These are phyloP conservation scores for Cardamine chenopodiifolia DNA, from an alignment of 345 rosid genomes.

Conservation along the genomic window DNA sequence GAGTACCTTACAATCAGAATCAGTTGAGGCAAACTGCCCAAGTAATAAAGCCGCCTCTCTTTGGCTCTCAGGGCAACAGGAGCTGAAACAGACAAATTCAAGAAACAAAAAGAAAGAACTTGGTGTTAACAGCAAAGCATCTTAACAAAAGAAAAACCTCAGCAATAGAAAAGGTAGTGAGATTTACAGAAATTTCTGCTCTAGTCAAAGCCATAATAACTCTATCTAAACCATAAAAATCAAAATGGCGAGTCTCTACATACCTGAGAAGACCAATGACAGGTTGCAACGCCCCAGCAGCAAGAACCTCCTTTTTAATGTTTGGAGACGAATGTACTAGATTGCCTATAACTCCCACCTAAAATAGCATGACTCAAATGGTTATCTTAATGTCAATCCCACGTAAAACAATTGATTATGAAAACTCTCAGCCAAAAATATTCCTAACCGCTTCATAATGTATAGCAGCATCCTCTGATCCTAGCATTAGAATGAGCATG, in stretches of 20 bases:
- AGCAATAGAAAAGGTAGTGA: background rate
- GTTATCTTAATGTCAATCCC: constrained; percentile 22
- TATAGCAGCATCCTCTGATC: constrained; percentile 96
- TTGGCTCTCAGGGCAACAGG: constrained; percentile 97
- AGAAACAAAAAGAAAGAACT: constrained; percentile 16
- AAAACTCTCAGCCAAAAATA: background rate
- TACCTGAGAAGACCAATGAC: constrained; percentile 92
- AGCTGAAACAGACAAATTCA: constrained; percentile 52
- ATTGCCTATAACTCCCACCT: constrained; percentile 97
- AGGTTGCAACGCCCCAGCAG: constrained; percentile 96
- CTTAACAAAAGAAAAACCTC: constrained; percentile 14
- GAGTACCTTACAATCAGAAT: constrained; percentile 95
- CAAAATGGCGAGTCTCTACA: constrained; percentile 20
- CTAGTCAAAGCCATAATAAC: background rate
- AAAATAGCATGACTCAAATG: constrained; percentile 20
- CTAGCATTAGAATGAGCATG: constrained; percentile 87
- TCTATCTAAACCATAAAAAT: constrained; percentile 2
- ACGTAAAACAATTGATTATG: background rate
- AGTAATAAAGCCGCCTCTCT: constrained; percentile 98
- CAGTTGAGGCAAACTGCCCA: constrained; percentile 98
- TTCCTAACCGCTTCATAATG: constrained; percentile 95
- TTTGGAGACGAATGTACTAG: constrained; percentile 94
- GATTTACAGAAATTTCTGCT: constrained; percentile 8
- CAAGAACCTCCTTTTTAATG: constrained; percentile 92
- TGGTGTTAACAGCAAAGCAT: constrained; percentile 4